Base-by-base conservation (phyloP, 2,329 filamentous ascomycete genomes). In the Diaporthe sp. region DNA sequence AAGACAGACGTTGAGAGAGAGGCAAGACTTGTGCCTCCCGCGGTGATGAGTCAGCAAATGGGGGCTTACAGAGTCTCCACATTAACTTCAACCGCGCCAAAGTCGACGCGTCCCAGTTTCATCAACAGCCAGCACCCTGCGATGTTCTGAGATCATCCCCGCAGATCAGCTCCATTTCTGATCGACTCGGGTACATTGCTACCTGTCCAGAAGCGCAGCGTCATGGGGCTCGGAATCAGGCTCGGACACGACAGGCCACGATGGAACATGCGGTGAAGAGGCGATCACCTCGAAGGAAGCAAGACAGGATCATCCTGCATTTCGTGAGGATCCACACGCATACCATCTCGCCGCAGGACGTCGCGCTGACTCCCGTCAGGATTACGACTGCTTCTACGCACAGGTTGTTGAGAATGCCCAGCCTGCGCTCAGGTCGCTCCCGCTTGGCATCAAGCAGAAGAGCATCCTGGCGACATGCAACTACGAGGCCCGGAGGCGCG, bases 311-410 rank as follows among this genome's bases (percentile, higher is more conserved):
- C 81, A 93, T 97, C 80, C 85, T 97, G 76, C 95, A 97, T 83
- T 96, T 97, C 85, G 94, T 96, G 85, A 82, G 89, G 57, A 67
- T 52, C 28, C 57, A 61, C 45, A 30, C 25, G 22, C 57, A 17
- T 33, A 4, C n/a, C 17, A 67, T 55, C 54, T 25, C 40, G 47
- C 42, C n/a, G 9, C 19, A 57, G 3, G 35, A 8, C 33, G 19
- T 35, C 55, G 35, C 12, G 35, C 69, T 74, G 30, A 33, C 15
- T 17, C 25, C 58, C 38, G 25, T 15, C 73, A 93, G 91, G 92
- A 94, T 83, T 94, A 95, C 82, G 94, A 96, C 85, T 97, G 95
- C 86, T 98, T 98, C 87, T 98, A 98, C 83, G 96, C 96, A 30
- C 95, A 95, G 67, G 95, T 97, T 12, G 93, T 97, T 78, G 95